Base-by-base conservation (phyloP, 2,329 filamentous ascomycete genomes). In the Xylaria sp. region DNA sequence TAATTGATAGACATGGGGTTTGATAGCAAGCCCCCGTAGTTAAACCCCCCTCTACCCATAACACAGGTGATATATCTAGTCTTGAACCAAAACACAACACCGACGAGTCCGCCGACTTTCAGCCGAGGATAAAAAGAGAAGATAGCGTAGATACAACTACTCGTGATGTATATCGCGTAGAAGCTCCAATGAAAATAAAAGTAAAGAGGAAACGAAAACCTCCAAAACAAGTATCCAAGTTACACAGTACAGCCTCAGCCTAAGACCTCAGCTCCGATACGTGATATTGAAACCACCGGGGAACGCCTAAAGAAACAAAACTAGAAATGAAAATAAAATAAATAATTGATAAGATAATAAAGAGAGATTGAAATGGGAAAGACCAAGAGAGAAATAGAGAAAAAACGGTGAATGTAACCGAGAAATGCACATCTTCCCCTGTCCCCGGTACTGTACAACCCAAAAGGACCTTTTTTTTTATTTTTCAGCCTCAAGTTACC, bases 221-320 rank as follows among this genome's bases (percentile, higher is more conserved):
- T 10, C 1, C 6, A 18, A 43, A 18, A 18, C 41, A 46, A 46
- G 39, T 58, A 31, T n/a, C 18, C n/a, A 20, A 60, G 57, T 60
- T 23, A 49, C 57, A 60, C 57, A 36, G 41, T 23, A 36, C 25
- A 48, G 25, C 41, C 28, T 36, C 57, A 49, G 23, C 41, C 43
- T 18, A 31, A 36, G 15, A 49, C 41, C 28, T 49, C 43, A 36
- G 43, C 43, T 48, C 4, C 7, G 41, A 18, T 20, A 48, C 25
- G 25, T 36, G n/a, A 23, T n/a, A 31, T 15, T 60, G 41, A 60
- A 60, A 49, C 57, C 28, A 23, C 57, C 57, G 57, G 46, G n/a
- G 13, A 20, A 2, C 10, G n/a, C 10, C 8, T 20, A 48, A 48
- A 23, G 18, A n/a, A 46, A 46, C 43, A 15, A 51, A 43, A 43